Conservation (phyloP, 2,329 filamentous ascomycete genomes). For the Zymoseptoria tritici region DNA sequence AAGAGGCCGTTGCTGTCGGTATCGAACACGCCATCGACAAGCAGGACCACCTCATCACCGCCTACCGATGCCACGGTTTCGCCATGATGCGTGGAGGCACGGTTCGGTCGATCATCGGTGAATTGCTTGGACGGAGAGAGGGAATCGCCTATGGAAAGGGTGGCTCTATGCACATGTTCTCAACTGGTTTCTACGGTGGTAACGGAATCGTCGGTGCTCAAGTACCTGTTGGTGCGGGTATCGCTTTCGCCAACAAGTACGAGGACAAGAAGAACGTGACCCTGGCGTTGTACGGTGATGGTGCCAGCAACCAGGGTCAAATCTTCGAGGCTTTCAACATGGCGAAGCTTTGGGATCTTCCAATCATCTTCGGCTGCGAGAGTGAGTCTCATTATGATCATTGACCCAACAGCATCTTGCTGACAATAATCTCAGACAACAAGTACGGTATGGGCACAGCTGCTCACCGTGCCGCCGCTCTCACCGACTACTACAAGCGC, state of each 20-base stretch:
- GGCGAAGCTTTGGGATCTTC: conserved; percentile 98
- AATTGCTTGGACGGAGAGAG: conserved; percentile 87
- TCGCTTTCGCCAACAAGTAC: conserved; percentile 97
- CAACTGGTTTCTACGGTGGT: conserved; percentile 94
- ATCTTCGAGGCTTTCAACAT: conserved; percentile 99
- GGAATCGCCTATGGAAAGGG: conserved; percentile 99
- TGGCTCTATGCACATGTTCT: conserved; percentile 99
- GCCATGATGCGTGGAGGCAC: conserved; percentile 90
- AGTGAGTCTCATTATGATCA: conserved; percentile 53
- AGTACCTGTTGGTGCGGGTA: conserved; percentile 91
- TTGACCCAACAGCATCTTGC: conserved; percentile 1
- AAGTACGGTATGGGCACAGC: conserved; percentile 99
- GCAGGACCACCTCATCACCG: conserved; percentile 89
- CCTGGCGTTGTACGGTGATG: conserved; percentile 91
- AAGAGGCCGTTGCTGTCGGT: conserved; percentile 94
- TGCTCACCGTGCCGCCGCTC: conserved; percentile 82
- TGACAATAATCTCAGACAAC: conserved; percentile 62
- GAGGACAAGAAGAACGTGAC: conserved; percentile 75
- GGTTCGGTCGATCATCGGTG: conserved; percentile 88
- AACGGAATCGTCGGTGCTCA: conserved; percentile 99
- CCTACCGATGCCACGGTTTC: conserved; percentile 98
- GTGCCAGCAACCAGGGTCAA: conserved; percentile 97
- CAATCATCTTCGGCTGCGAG: conserved; percentile 93
- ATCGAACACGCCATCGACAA: conserved; percentile 94
- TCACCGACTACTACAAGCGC: conserved; percentile 99